Base-by-base conservation (phyloP, 352 stramenopile species). In the Globisporangium apiculatum region DNA sequence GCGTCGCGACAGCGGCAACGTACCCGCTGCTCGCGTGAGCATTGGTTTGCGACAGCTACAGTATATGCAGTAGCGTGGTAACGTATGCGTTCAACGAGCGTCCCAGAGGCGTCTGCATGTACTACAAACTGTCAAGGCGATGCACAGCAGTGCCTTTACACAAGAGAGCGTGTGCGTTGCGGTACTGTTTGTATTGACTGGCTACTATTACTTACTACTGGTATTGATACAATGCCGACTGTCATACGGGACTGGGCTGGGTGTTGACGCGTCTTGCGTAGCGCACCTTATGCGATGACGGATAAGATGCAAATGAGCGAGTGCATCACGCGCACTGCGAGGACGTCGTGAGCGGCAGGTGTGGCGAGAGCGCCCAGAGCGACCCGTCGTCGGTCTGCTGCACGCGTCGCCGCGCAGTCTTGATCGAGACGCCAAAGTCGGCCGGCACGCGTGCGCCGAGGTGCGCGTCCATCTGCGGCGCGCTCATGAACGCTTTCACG, bases 1-100 rank as follows among this genome's bases (percentile, higher is more conserved):
- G 96, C 17, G 94, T 99, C 48, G 84, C 96, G 48, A 98, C 86
- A 0, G 72, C 79, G 15, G 82, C 89, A 0, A 92, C 75, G 11
- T 97, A 96, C 62, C 86, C 86, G 11, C 61, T 93, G 48, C 69
- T 96, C 52, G 74, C 60, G 35, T 67, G 83, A 31, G 24, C 24
- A 31, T 31, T 1, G 24, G 24, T 3, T 31, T 31, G 24, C 24
- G 24, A 31, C 24, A 31, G 1, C 24, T 31, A 31, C 24, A 31
- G 24, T 31, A 31, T 31, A 31, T 31, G 24, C 24, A 31, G 24
- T 31, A 31, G 24, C 24, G 24, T 31, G 24, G 24, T 31, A 31
- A 31, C 24, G 2, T 31, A 3, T 31, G 24, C 24, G 24, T 31
- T 31, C 24, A 31, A 31, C 2, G 24, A 31, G 24, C 24, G 24